A percentile compares a stretch with the other conserved stretches of the same genome.
Conservation (phyloP, 2,329 filamentous ascomycete genomes). For the Juglanconis juglandina region DNA sequence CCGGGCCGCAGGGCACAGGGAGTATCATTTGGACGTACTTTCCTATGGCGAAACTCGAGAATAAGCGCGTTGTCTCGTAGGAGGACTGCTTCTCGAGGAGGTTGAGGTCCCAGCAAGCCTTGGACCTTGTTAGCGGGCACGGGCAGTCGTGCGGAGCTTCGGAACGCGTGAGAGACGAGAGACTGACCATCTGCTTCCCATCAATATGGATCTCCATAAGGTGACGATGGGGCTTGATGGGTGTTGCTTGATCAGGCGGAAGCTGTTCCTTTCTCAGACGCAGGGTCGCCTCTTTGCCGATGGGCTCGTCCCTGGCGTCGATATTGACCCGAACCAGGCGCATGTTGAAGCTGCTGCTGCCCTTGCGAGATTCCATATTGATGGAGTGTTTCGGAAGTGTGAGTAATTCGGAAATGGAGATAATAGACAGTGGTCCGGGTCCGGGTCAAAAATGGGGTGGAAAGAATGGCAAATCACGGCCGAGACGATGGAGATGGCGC, state of each 20-base stretch:
- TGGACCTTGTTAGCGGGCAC: background rate
- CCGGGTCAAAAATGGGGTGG: background rate
- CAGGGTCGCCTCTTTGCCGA: constrained; percentile 2
- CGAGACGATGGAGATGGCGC: no score
- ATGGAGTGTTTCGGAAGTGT: background rate
- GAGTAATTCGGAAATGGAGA: background rate
- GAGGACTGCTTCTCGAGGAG: background rate
- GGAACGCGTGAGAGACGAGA: background rate
- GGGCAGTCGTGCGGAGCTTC: background rate
- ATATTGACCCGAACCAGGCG: constrained; percentile 1
- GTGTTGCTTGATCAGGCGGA: background rate
- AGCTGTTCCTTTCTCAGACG: background rate
- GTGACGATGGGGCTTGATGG: background rate
- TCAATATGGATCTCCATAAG: constrained; percentile 15
- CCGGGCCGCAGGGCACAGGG: background rate
- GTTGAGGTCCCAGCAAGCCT: constrained; percentile 14
- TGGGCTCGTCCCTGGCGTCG: background rate
- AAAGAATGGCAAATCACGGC: background rate
- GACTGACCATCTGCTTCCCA: constrained; percentile 8
- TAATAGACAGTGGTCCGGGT: background rate
- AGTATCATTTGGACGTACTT: constrained; percentile 5
- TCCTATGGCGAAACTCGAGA: background rate
- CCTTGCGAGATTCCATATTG: background rate
- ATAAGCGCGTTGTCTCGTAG: background rate
- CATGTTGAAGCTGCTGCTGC: background rate